These are phyloP conservation scores for Calonectria hongkongensis DNA, from an alignment of 2,329 filamentous ascomycete species.

Conservation along the genomic window DNA sequence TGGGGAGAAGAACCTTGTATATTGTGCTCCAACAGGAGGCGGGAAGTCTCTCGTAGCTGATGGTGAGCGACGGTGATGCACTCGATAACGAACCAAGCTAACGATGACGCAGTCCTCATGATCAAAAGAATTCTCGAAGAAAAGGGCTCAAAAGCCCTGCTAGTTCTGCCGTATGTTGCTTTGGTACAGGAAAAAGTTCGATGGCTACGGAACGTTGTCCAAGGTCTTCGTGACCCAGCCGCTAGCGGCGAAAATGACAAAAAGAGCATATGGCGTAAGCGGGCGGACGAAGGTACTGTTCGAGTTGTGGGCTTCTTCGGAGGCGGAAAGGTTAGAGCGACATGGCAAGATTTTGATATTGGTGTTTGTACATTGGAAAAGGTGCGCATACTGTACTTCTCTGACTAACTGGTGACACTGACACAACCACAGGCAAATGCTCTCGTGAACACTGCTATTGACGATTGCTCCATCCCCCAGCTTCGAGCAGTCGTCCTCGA, in stretches of 20 bases:
- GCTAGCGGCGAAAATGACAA: conserved; percentile 59
- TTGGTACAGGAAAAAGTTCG: conserved; percentile 87
- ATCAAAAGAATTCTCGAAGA: conserved; percentile 81
- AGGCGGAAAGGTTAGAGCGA: conserved; percentile 79
- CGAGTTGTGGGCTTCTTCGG: conserved; percentile 85
- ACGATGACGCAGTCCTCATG: conserved; percentile 75
- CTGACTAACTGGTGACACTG: conserved; percentile 5
- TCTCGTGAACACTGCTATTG: conserved; percentile 83
- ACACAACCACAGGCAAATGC: conserved; percentile 77
- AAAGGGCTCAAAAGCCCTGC: conserved; percentile 78
- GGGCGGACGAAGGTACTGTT: conserved; percentile 75
- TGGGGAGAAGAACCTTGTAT: conserved; percentile 83
- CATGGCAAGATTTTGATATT: conserved; percentile 85
- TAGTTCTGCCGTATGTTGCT: conserved; percentile 86
- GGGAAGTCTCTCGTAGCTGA: conserved; percentile 86
- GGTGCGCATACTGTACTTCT: conserved; percentile 53
- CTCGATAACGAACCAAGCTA: conserved; percentile 33
- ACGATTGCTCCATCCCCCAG: conserved; percentile 79
- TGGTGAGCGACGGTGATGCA: conserved; percentile 56
- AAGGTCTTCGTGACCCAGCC: conserved; percentile 70
- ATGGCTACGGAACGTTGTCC: conserved; percentile 81
- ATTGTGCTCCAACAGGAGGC: conserved; percentile 85
- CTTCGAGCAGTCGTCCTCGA: conserved; percentile 82
- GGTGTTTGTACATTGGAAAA: conserved; percentile 89
- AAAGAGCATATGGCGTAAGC: conserved; percentile 70